Percentiles rank a stretch among this genome's conserved stretches.
phyloP scores from a whole-genome alignment of 1,284 basidiomycete species.

The Pholiota adiposa region DNA sequence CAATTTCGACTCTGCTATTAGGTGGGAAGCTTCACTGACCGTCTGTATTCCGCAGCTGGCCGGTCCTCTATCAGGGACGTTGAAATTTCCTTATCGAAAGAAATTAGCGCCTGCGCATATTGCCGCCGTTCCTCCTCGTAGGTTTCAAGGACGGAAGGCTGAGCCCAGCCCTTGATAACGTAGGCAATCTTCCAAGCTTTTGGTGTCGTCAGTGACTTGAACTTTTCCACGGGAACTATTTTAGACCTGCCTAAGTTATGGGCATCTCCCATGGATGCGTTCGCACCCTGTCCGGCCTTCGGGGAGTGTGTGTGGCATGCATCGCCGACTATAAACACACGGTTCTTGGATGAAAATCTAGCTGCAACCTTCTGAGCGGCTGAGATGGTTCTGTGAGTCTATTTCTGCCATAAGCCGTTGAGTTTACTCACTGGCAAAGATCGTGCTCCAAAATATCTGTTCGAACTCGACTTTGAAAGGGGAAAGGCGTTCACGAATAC shows the following conservation, averaged over 20 bases:
- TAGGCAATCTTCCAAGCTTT: constrained; percentile 35
- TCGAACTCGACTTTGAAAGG: constrained; percentile 11
- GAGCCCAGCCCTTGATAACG: constrained; percentile 30
- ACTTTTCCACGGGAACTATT: neutral
- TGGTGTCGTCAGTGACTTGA: neutral
- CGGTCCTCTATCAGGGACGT: constrained; percentile 14
- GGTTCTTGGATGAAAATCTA: constrained; percentile 27
- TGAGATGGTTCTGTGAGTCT: neutral
- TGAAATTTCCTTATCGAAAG: constrained; percentile 26
- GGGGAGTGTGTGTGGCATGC: constrained; percentile 37
- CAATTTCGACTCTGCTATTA: neutral
- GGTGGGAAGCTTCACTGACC: neutral
- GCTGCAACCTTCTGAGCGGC: constrained; percentile 34
- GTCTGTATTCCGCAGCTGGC: constrained; percentile 12
- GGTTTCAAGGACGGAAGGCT: constrained; percentile 24
- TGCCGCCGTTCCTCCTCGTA: constrained; percentile 31
- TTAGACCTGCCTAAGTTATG: constrained; percentile 30
- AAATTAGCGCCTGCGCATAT: constrained; percentile 27
- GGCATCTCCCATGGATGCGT: constrained; percentile 34
- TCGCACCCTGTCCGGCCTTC: constrained; percentile 36
- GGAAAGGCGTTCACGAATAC: constrained; percentile 1
- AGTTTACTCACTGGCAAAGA: constrained; percentile 11
- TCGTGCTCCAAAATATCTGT: constrained; percentile 12
- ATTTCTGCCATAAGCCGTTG: too few species aligned
- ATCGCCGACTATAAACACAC: constrained; percentile 35